Evolutionary conservation across 805 yeast genomes (phyloP).

Genomic region (Lipomyces yamadae): DNA sequence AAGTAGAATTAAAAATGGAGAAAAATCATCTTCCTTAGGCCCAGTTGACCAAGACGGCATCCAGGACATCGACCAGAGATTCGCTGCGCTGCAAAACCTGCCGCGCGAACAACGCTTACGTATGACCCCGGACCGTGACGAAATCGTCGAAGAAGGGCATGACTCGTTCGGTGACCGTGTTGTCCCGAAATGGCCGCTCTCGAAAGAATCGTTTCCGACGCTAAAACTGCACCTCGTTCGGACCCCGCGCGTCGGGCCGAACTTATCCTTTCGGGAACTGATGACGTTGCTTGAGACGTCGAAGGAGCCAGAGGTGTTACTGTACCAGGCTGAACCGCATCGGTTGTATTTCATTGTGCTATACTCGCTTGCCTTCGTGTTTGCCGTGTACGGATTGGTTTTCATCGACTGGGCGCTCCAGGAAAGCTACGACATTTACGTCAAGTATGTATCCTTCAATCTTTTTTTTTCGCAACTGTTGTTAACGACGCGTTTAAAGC

Average conservation of each 20-base stretch:
- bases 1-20: background rate
- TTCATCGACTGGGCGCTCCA: slow-evolving; percentile 59
- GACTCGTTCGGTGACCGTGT: slow-evolving; percentile 33
- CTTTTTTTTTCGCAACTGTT: background rate
- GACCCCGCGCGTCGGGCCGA: slow-evolving; percentile 70
- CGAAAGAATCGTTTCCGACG: slow-evolving; percentile 38
- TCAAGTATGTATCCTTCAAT: slow-evolving; percentile 11
- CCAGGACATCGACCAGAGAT: background rate
- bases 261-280: slow-evolving; percentile 63
- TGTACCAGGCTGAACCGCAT: slow-evolving; percentile 86
- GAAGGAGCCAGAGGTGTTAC: slow-evolving; percentile 63
- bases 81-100: background rate
- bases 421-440: slow-evolving; percentile 45
- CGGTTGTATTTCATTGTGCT: slow-evolving; percentile 72
- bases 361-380: slow-evolving; percentile 69
- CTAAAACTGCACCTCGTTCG: slow-evolving; percentile 33
- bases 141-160: slow-evolving; percentile 31
- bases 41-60: background rate
- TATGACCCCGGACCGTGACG: slow-evolving; percentile 36
- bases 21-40: background rate
- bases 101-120: slow-evolving; percentile 28
- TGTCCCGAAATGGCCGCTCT: slow-evolving; percentile 39
- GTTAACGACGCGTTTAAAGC: slow-evolving; percentile 1
- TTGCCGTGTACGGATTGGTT: slow-evolving; percentile 69
- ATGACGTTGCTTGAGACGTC: slow-evolving; percentile 60